Evolutionary conservation across 129 eudicot species (phyloP).

Genomic region (Pittosporum tobira): DNA sequence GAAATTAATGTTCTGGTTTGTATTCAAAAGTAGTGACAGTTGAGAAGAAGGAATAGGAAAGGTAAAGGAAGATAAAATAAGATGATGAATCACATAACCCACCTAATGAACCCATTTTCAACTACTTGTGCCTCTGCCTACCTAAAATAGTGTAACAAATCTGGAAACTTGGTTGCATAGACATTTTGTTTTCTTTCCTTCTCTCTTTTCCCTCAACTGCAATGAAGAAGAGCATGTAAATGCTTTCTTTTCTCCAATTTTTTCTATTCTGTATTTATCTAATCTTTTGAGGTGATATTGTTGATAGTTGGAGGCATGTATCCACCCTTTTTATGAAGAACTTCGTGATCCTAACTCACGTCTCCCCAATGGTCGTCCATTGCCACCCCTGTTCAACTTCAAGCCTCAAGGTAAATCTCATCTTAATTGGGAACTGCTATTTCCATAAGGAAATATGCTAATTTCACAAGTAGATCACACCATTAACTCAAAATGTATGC

Average conservation of each 20-base stretch:
- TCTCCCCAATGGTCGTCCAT: conserved; percentile 45
- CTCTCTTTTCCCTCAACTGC: no score
- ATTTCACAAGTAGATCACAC: no score
- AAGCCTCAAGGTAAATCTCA: conserved; percentile 36
- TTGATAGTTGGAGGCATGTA: conserved; percentile 50
- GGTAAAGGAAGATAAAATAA: background rate
- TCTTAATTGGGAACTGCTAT: no score
- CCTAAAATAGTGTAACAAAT: background rate
- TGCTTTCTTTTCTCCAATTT: background rate
- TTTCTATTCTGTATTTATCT: background rate
- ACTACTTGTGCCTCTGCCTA: background rate
- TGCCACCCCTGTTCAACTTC: conserved; percentile 55
- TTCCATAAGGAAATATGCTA: no score
- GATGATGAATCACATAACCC: background rate
- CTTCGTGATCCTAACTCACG: conserved; percentile 51
- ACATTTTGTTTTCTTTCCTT: no score
- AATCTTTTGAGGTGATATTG: background rate
- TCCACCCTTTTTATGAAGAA: conserved; percentile 53
- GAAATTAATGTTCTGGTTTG: no score
- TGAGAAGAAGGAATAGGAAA: no score
- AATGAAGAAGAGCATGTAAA: background rate
- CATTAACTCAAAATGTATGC: no score
- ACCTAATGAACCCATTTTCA: no score
- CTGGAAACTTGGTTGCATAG: no score
- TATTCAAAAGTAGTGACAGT: no score